These are phyloP conservation scores for Sedum album DNA, from an alignment of 164 flowering plant species.

Conservation along the genomic window DNA sequence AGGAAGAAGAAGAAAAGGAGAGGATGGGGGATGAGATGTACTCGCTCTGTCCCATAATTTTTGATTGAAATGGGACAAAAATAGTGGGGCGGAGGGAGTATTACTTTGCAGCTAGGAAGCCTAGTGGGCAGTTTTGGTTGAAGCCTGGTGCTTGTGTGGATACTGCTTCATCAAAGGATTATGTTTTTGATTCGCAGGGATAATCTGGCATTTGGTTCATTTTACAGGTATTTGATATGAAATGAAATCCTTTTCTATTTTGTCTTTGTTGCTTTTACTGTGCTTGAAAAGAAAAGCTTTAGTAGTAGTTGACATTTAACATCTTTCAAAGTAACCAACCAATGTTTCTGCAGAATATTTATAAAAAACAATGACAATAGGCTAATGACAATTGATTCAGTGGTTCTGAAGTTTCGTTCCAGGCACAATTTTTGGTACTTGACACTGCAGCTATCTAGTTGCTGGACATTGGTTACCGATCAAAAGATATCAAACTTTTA, in stretches of 20 bases:
- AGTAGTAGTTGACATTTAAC: neutral
- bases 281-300: neutral
- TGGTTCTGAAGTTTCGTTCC: neutral
- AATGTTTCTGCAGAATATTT: too few relatives aligned
- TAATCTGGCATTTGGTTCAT: slow-evolving; percentile 70
- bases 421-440: neutral
- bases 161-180: slow-evolving; percentile 40
- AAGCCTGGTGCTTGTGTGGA: slow-evolving; percentile 11
- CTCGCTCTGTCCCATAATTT: too few relatives aligned
- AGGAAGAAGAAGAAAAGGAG: slow-evolving; percentile 21
- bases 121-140: slow-evolving; percentile 45
- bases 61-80: too few relatives aligned
- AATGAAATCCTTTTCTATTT: neutral
- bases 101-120: slow-evolving; percentile 26
- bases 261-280: neutral
- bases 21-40: slow-evolving; percentile 1
- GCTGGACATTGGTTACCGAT: neutral
- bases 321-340: too few relatives aligned
- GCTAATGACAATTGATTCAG: neutral
- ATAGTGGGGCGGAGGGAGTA: too few relatives aligned
- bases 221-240: slow-evolving; percentile 51
- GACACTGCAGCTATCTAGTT: neutral
- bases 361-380: neutral
- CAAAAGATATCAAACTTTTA: neutral
- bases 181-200: slow-evolving; percentile 76